Conservation (phyloP, 192 early-diverging fungal species). For the Phycomyces blakesleeanus region DNA sequence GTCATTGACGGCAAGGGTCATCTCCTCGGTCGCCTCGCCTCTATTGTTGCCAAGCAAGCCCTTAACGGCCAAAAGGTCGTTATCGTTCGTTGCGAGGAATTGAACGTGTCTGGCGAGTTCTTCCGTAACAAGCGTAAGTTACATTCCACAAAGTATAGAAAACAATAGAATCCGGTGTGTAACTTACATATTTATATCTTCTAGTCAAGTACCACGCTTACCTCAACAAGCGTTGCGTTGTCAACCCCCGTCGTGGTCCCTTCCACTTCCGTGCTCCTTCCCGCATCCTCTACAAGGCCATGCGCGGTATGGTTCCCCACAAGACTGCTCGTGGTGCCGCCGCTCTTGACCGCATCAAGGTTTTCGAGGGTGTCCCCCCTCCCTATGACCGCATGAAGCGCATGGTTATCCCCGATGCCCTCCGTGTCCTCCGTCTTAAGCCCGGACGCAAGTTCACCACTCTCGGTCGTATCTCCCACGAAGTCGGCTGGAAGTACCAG, state of each 20-base stretch:
- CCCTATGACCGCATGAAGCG: slow-evolving; percentile 97
- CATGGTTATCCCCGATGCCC: slow-evolving; percentile 94
- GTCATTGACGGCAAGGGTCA: slow-evolving; percentile 99
- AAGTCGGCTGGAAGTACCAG: slow-evolving; percentile 99
- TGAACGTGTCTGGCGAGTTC: slow-evolving; percentile 97
- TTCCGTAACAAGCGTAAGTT: slow-evolving; percentile 98
- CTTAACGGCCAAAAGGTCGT: slow-evolving; percentile 97
- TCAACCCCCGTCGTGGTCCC: slow-evolving; percentile 94
- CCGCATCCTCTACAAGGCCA: slow-evolving; percentile 92
- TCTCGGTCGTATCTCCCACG: slow-evolving; percentile 86
- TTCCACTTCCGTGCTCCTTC: slow-evolving; percentile 99
- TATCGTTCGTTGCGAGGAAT: slow-evolving; percentile 97
- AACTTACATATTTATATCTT: neutral
- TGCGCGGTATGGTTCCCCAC: slow-evolving; percentile 99
- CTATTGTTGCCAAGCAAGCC: slow-evolving; percentile 96
- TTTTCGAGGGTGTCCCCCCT: slow-evolving; percentile 98
- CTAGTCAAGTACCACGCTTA: slow-evolving; percentile 92
- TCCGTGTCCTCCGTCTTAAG: slow-evolving; percentile 94
- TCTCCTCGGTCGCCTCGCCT: slow-evolving; percentile 95
- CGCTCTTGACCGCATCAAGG: slow-evolving; percentile 95
- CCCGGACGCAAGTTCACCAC: slow-evolving; percentile 98
- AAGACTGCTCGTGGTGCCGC: slow-evolving; percentile 97
- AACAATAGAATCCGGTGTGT: neutral
- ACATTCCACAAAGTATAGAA: neutral
- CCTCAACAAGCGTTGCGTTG: slow-evolving; percentile 95